phyloP scores from a whole-genome alignment of 176 grass and related monocot genomes.

The Calamus simplicifolius region DNA sequence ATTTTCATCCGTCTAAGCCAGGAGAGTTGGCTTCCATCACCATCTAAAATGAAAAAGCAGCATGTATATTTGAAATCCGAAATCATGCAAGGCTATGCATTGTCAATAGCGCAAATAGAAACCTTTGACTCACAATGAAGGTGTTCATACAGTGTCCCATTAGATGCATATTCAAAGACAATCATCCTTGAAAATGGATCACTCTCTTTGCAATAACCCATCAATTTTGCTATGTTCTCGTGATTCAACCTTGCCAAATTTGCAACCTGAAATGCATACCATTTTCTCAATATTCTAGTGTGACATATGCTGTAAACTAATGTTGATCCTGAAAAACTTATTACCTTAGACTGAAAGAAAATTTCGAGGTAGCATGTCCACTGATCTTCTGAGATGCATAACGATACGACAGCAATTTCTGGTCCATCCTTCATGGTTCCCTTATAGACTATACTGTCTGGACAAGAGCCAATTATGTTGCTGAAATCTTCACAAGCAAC shows the following conservation, averaged over 20 bases:
- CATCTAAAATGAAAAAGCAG: conserved; percentile 34
- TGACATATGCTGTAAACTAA: neutral
- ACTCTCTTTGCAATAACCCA: conserved; percentile 89
- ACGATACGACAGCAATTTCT: conserved; percentile 80
- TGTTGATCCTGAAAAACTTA: neutral
- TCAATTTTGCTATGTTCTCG: conserved; percentile 72
- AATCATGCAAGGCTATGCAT: too few species aligned
- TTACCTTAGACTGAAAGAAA: conserved; percentile 87
- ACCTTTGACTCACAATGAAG: conserved; percentile 56
- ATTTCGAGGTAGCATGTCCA: conserved; percentile 85
- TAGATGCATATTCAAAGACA: conserved; percentile 91
- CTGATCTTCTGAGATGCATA: conserved; percentile 60
- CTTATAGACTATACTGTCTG: conserved; percentile 79
- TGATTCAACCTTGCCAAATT: conserved; percentile 80
- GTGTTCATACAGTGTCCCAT: conserved; percentile 86
- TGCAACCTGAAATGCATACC: conserved; percentile 45
- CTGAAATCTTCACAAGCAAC: conserved; percentile 97
- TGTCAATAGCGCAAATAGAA: too few species aligned
- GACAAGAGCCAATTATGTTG: conserved; percentile 87
- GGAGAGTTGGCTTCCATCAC: conserved; percentile 68
- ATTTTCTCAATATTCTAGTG: conserved; percentile 9
- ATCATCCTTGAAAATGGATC: conserved; percentile 85
- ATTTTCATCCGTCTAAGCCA: conserved; percentile 96
- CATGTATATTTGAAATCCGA: too few species aligned
- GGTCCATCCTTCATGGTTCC: conserved; percentile 82